Conservation (phyloP, 805 yeast genomes). For the Lipomyces sp. region DNA sequence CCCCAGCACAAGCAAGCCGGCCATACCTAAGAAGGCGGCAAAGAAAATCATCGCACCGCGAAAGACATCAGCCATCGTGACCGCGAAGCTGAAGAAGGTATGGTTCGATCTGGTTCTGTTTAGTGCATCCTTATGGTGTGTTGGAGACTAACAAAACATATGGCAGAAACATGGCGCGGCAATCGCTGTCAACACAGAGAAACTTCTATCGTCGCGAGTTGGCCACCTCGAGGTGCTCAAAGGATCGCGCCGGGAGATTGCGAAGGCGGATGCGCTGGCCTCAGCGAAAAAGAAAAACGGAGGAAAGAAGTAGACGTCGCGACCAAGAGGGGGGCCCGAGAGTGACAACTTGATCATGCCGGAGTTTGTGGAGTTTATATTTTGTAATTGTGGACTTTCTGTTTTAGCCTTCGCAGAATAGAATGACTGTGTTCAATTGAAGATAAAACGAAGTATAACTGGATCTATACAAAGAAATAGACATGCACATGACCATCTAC, state of each 20-base stretch:
- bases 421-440: too few species aligned
- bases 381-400: too few species aligned
- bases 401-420: too few species aligned
- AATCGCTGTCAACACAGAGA: slow-evolving; percentile 68
- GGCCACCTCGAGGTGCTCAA: slow-evolving; percentile 90
- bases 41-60: slow-evolving; percentile 70
- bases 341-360: neutral
- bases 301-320: neutral
- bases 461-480: too few species aligned
- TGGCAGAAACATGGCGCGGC: slow-evolving; percentile 56
- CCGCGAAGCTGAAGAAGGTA: slow-evolving; percentile 42
- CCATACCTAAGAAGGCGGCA: slow-evolving; percentile 55
- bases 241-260: slow-evolving; percentile 84
- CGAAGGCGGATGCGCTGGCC: slow-evolving; percentile 51
- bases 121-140: neutral
- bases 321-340: neutral
- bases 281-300: slow-evolving; percentile 10
- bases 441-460: too few species aligned
- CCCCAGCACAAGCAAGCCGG: too few species aligned
- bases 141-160: slow-evolving; percentile 35
- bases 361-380: neutral
- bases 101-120: neutral
- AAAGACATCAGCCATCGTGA: slow-evolving; percentile 51
- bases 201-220: slow-evolving; percentile 78
- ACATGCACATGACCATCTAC: neutral